Base-by-base conservation (phyloP, 805 yeast genomes). In the Saturnispora diversa region DNA sequence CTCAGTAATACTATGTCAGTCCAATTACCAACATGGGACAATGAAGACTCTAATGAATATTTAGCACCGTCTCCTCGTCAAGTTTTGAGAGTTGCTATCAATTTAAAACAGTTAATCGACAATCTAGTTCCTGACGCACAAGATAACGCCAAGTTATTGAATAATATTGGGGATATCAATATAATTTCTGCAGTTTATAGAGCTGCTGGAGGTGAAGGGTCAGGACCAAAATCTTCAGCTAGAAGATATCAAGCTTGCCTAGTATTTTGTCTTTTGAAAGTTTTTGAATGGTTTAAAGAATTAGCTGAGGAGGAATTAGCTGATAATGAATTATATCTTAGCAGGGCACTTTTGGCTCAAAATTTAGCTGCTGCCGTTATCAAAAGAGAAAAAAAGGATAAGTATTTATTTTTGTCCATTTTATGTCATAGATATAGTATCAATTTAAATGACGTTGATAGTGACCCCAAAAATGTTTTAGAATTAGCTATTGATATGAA, bases 401-500 rank as follows among this genome's bases (percentile, higher is more conserved):
- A 71, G 41, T 76, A 75, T 54, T 62, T 84, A 48, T 83, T 85
- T 54, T 69, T 83, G 50, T 78, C 80, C 22, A 72, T 86, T 79
- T 66, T 86, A 16, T 80, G 90, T 54, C 87, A 79, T 52, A 66
- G 94, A 23, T 86, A 77, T 60, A 65, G 74, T 20, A 77, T 84
- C 48, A 74, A 72, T 47, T 66, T 82, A 35, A 72, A 77, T 49
- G 82, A 75, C 35, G 68, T 56, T 22, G 87, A 80, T 48, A 60
- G 77, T 1, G 66, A 57, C 4, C 90, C 94, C 0, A 61, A 70
- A n/a, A 80, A 75, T 59, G 94, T 87, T 0, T 62, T 86, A 47
- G 96, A 86, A 56, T 59, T 85, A 52, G 94, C 95, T 0, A 86
- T 84, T 21, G 95, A 86, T 54, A 74, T 78, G 74, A 95, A 86